Evolutionary conservation across 805 yeast species (phyloP), one percentile per base, ranked within the genome.

Genomic region (Pichia manshurica): DNA sequence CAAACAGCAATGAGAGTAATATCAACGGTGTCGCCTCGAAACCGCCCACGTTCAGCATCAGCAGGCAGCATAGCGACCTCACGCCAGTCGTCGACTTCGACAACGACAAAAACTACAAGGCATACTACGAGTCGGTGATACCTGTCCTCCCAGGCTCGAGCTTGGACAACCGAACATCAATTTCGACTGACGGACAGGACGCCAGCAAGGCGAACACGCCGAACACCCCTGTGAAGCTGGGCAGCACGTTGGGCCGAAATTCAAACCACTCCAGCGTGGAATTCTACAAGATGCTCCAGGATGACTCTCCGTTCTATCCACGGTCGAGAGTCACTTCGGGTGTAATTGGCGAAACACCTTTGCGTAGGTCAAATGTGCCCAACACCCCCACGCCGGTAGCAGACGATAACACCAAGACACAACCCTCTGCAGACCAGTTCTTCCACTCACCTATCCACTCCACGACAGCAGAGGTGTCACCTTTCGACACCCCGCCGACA

Each of bases 221-320:
- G 16, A 20, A 21, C 13, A 44, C 47, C 12, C 45, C 50, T 5
- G 15, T 43, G 20, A 47, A 42, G 15, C 13, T 15, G 25, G 16
- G 19, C n/a, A 39, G 28, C 2, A 5, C 25, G 5, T 38, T 31
- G 31, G 40, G 29, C 16, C 42, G 28, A 33, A 36, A 31, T 19
- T 39, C 49, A 4, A 17, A 42, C 20, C 44, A 44, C 19, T 46
- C 50, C 12, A 46, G 39, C 25, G 36, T 20, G 13, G 50, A 44
- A 16, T 42, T 50, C 12, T 46, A 39, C 15, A 50, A 50, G 35
- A 44, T 65, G n/a, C 58, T 63, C 44, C 54, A 52, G 49, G 56
- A 54, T 39, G 69, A 65, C 45, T 57, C 67, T 6, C 59, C 67
- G 5, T 55, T 60, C 3, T 64, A 62, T 54, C 69, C 69, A 4